Evolutionary conservation across 169 alveolate genomes (phyloP).

Genomic region (Babesia bigemina): DNA sequence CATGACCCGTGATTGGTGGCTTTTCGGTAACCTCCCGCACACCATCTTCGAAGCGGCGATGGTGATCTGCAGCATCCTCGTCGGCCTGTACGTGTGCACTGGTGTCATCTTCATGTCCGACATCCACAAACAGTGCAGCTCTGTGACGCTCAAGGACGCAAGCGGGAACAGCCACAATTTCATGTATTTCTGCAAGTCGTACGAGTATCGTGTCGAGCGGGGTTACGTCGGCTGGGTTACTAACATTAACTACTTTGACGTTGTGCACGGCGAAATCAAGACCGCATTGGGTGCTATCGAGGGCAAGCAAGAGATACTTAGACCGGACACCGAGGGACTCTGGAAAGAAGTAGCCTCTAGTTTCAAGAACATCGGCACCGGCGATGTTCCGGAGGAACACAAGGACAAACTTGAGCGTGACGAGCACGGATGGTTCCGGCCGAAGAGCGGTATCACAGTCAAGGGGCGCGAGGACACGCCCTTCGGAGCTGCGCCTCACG

Average conservation of each 20-base stretch:
- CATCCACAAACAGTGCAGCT: conserved; percentile 73
- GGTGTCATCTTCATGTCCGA: conserved; percentile 79
- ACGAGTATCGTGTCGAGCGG: conserved; percentile 80
- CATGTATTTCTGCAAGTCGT: conserved; percentile 83
- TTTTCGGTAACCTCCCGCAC: conserved; percentile 88
- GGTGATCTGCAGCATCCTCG: conserved; percentile 82
- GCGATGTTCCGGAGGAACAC: conserved; percentile 64
- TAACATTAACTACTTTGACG: conserved; percentile 82
- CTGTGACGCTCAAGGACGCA: conserved; percentile 59
- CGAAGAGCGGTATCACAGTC: conserved; percentile 6
- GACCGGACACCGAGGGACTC: conserved; percentile 40
- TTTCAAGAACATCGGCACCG: conserved; percentile 21
- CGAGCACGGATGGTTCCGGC: conserved; percentile 72
- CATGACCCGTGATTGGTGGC: conserved; percentile 91
- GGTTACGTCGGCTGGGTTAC: conserved; percentile 88
- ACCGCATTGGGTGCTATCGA: conserved; percentile 83
- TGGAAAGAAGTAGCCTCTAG: conserved; percentile 45
- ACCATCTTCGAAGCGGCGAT: conserved; percentile 86
- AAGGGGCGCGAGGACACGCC: conserved; percentile 16
- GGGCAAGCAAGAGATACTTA: conserved; percentile 69
- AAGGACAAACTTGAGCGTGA: conserved; percentile 47
- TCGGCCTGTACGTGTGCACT: conserved; percentile 84
- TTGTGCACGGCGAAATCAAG: conserved; percentile 67
- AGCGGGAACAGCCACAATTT: conserved; percentile 20
- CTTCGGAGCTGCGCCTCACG: conserved; percentile 71